A percentile compares a stretch with the other conserved stretches of the same genome.
Conservation (phyloP, 257 asterid genomes). For the Eustoma russellianum region DNA sequence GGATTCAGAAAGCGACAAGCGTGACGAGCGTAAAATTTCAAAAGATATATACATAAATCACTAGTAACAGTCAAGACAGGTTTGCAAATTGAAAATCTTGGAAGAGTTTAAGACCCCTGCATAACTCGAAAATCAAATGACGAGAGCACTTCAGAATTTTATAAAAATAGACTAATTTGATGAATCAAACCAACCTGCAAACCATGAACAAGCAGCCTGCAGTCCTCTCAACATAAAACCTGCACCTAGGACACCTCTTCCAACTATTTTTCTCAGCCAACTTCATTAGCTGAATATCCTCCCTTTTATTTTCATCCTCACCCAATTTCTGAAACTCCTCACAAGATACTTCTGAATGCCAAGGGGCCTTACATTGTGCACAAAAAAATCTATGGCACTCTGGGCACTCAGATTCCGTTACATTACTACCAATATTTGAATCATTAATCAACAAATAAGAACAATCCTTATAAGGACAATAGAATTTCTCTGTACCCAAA, state of each 20-base stretch:
- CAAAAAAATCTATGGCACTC: constrained; percentile 58
- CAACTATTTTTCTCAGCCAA: constrained; percentile 13
- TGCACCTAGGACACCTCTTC: constrained; percentile 54
- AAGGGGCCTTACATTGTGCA: constrained; percentile 48
- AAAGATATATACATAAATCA: too few species aligned
- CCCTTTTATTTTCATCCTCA: constrained; percentile 13
- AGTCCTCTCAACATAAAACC: constrained; percentile 40
- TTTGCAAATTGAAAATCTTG: too few species aligned
- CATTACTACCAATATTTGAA: neutral
- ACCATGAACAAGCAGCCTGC: constrained; percentile 50
- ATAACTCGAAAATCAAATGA: neutral
- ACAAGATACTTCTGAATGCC: constrained; percentile 51
- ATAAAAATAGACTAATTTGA: too few species aligned
- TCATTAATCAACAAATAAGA: constrained; percentile 49
- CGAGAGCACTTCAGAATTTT: neutral
- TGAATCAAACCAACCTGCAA: constrained; percentile 43
- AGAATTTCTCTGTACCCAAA: constrained; percentile 36
- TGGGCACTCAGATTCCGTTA: constrained; percentile 37
- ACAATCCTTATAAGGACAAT: constrained; percentile 65
- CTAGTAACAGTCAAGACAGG: too few species aligned
- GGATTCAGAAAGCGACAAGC: too few species aligned
- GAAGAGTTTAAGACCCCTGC: too few species aligned
- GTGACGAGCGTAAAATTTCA: too few species aligned
- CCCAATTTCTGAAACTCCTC: constrained; percentile 41
- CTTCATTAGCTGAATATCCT: constrained; percentile 18